Base-by-base conservation (phyloP, 1,284 basidiomycete genomes). In the Coniferiporia weirii region DNA sequence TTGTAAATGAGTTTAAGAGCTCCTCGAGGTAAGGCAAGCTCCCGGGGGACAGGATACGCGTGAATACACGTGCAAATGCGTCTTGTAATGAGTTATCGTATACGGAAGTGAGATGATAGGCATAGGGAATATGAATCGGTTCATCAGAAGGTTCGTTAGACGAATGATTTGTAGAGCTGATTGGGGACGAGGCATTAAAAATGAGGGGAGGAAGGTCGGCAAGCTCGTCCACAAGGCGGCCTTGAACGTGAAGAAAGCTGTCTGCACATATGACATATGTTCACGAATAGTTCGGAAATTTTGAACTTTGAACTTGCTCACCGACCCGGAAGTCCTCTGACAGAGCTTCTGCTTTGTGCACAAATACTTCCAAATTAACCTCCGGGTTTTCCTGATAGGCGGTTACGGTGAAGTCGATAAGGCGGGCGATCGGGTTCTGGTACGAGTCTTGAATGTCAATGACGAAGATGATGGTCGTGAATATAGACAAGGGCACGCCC, bases 271-370 rank as follows among this genome's bases (percentile, higher is more conserved):
- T 44, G 43, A 57, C 12, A 44, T 40, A 44, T 45, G 54, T n/a
- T 36, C 52, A 59, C 43, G 36, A 43, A 56, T 13, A 48, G 22
- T 57, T 61, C 57, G n/a, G 50, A 12, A 53, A 52, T n/a, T 12
- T 4, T 3, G 13, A n/a, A 58, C 8, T 32, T 10, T 43, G 38
- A 19, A 32, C 5, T 13, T 13, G 68, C 83, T 34, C 66, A 93
- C 93, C 93, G 59, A 90, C 85, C 66, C 93, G 87, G 70, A 97
- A 95, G 66, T 98, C 96, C 65, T 95, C 93, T 58, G 91, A 88
- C 60, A 96, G 75, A 45, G 89, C 90, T 72, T 98, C 96, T 15
- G 93, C 89, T 74, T 99, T 99, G 77, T 99, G 96, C 15, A 98
- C 90, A 68, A 99, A 98, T 22, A 98, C 87, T 70, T 97, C 93